A percentile compares a stretch with the other conserved stretches of the same genome.
phyloP scores from a whole-genome alignment of 257 asterid genomes.

The Salvia hispanica region DNA sequence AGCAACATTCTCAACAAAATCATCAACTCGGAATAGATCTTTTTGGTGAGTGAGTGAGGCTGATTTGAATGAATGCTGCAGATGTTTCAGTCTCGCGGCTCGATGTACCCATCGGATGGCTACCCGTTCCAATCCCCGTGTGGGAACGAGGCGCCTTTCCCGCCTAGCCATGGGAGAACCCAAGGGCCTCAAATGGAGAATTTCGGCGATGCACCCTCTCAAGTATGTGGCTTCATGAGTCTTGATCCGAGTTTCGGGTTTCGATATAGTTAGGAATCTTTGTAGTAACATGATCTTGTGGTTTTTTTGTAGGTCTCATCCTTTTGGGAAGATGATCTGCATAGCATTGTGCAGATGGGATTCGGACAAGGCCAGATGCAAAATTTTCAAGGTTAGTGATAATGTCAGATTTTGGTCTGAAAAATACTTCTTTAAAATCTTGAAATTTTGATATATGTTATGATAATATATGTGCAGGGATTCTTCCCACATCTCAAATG shows the following conservation, averaged over 20 bases:
- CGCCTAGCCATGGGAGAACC: conserved; percentile 44
- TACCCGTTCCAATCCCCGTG: conserved; percentile 51
- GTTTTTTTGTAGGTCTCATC: conserved; percentile 49
- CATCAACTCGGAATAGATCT: no score
- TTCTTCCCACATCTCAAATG: conserved; percentile 50
- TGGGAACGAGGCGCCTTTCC: conserved; percentile 42
- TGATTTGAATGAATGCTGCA: conserved; percentile 24
- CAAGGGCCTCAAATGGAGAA: conserved; percentile 43
- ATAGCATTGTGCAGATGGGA: conserved; percentile 83
- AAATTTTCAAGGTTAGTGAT: conserved; percentile 61
- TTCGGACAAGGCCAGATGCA: conserved; percentile 63
- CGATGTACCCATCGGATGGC: conserved; percentile 44
- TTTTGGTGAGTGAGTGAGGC: no score
- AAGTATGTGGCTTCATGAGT: conserved; percentile 41
- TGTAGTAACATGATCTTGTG: conserved; percentile 3
- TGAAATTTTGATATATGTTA: conserved; percentile 12
- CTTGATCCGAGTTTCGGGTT: not conserved
- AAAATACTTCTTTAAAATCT: not conserved
- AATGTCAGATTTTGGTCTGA: not conserved
- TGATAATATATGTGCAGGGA: conserved; percentile 40
- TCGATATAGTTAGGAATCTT: not conserved
- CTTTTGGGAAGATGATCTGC: conserved; percentile 86
- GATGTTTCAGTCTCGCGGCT: conserved; percentile 56
- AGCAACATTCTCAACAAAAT: not conserved
- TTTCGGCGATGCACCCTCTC: conserved; percentile 54